Evolutionary conservation across 768 basidiomycete species (phyloP).

Genomic region (Chlorophyllum brunneum): DNA sequence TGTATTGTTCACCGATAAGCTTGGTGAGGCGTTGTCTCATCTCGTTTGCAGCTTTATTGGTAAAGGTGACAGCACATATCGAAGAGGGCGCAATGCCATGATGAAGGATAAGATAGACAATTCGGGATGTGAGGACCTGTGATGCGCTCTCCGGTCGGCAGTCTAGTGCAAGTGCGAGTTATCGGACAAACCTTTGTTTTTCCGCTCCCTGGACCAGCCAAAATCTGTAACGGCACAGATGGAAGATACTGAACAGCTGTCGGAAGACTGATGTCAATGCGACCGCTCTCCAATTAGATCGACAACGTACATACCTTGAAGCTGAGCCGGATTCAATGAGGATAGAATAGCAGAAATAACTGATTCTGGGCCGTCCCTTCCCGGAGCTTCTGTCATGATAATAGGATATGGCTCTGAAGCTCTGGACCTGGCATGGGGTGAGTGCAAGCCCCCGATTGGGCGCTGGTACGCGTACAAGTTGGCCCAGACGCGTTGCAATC

Average conservation of each 20-base stretch:
- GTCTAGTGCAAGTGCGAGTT: neutral
- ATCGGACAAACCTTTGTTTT: constrained; percentile 49
- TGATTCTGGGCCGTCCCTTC: neutral
- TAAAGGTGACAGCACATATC: constrained; percentile 83
- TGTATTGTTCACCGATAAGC: constrained; percentile 59
- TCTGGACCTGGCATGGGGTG: no score
- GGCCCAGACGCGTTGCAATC: no score
- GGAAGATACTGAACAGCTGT: constrained; percentile 68
- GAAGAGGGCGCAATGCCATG: constrained; percentile 48
- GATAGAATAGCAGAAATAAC: constrained; percentile 13
- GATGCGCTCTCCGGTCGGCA: neutral
- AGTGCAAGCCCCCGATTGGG: no score
- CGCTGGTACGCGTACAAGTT: no score
- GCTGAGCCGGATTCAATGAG: constrained; percentile 35
- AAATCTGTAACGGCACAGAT: constrained; percentile 64
- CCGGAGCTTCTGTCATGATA: neutral
- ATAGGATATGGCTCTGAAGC: no score
- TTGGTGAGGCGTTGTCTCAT: constrained; percentile 69
- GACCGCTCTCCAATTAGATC: neutral
- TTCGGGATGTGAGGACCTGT: constrained; percentile 63
- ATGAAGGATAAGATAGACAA: constrained; percentile 58
- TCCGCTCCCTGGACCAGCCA: constrained; percentile 77
- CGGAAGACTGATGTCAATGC: neutral
- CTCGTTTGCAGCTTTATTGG: constrained; percentile 87
- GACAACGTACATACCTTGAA: constrained; percentile 27